phyloP scores from a whole-genome alignment of 164 flowering plant genomes.

The Umbellularia californica region DNA sequence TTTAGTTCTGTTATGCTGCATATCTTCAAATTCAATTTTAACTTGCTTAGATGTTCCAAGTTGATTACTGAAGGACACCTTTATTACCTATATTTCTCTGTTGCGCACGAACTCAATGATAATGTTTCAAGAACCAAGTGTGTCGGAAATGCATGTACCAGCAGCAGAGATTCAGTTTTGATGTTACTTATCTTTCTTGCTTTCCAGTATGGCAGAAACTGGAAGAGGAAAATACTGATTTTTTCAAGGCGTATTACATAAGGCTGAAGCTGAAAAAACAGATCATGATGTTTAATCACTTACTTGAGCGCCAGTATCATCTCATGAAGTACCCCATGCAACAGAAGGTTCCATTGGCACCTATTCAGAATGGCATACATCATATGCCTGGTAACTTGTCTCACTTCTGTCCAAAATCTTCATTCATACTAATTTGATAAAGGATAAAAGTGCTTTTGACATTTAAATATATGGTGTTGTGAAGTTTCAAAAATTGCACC shows the following conservation, averaged over 20 bases:
- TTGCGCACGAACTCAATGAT: no score
- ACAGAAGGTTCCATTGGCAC: constrained; percentile 76
- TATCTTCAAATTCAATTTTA: not conserved
- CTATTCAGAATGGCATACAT: constrained; percentile 91
- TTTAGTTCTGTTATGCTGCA: not conserved
- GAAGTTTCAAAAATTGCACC: no score
- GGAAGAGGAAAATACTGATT: constrained; percentile 97
- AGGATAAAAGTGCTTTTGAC: no score
- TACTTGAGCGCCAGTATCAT: constrained; percentile 87
- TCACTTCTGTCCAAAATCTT: not conserved
- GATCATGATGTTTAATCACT: constrained; percentile 77
- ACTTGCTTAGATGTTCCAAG: no score
- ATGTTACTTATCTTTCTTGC: constrained; percentile 11
- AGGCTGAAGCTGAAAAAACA: constrained; percentile 92
- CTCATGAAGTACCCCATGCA: constrained; percentile 69
- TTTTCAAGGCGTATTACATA: constrained; percentile 91
- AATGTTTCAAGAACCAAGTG: no score
- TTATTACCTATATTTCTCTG: not conserved
- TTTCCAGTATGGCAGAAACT: constrained; percentile 92
- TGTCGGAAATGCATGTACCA: not conserved
- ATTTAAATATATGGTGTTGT: no score
- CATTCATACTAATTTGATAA: no score
- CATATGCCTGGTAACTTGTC: constrained; percentile 68
- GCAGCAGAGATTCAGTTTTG: constrained; percentile 1
- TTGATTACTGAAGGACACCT: not conserved